Conservation (phyloP, 2,329 filamentous ascomycete species). For the Neopestalotiopsis clavispora region DNA sequence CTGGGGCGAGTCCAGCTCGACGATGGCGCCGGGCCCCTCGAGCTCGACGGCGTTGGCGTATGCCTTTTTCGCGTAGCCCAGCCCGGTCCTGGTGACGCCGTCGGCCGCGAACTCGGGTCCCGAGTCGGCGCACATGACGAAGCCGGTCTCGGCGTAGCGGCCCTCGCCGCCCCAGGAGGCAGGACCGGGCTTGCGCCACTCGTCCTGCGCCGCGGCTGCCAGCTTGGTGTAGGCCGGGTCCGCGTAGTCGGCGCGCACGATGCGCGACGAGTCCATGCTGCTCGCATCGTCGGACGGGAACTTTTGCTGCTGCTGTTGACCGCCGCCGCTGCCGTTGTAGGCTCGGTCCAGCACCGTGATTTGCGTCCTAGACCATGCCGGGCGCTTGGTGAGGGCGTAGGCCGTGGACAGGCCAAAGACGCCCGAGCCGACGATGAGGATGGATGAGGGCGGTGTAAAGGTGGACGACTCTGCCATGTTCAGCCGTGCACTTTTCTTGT, state of each 20-base stretch:
- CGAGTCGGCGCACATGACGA: conserved; percentile 66
- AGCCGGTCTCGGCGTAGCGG: conserved; percentile 72
- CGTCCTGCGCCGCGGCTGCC: conserved; percentile 70
- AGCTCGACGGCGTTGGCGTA: conserved; percentile 62
- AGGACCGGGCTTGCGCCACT: conserved; percentile 67
- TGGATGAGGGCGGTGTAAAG: conserved; percentile 33
- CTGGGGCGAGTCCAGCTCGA: conserved; percentile 47
- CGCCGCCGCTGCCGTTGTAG: conserved; percentile 29
- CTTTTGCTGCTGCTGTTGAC: conserved; percentile 22
- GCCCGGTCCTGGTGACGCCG: conserved; percentile 46
- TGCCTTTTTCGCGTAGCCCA: conserved; percentile 64
- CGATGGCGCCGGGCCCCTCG: conserved; percentile 42
- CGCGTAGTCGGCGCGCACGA: conserved; percentile 78
- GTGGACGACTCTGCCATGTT: conserved; percentile 4
- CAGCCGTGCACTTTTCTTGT: too few relatives aligned
- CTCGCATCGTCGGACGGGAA: conserved; percentile 66
- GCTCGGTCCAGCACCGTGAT: conserved; percentile 67
- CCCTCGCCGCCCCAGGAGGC: conserved; percentile 63
- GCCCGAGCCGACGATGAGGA: conserved; percentile 69
- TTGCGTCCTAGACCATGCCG: conserved; percentile 54
- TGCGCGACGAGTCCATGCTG: conserved; percentile 67
- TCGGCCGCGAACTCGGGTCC: conserved; percentile 36
- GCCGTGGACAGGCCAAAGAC: conserved; percentile 58
- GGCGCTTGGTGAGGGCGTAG: conserved; percentile 69
- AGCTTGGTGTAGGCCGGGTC: conserved; percentile 78